Evolutionary conservation across 345 rosid species (phyloP), one percentile per base, ranked within the genome.

Genomic region (Lumnitzera racemosa): DNA sequence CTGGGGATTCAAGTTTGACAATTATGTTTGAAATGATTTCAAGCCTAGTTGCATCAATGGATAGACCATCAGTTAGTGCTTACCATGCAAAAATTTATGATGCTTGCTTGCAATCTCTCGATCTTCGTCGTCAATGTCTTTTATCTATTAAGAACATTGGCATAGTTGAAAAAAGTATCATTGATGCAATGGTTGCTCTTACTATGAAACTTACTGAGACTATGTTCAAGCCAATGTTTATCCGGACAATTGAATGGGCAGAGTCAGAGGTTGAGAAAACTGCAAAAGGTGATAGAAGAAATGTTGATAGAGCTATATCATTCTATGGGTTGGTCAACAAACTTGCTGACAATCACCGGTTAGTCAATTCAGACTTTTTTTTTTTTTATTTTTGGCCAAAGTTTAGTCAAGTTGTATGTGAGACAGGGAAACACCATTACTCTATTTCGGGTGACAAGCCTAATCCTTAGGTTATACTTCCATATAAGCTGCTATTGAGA

Each of bases 131-230:
- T 64, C 95, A 78, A 65, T 72, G 63, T 51, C 84, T 83, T 57
- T 71, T 61, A 47, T 76, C 96, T 52, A 63, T 94, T 66, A 70
- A 70, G 70, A 62, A 81, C 60, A 76, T 94, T 43, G 74, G 83
- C 74, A 77, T 63, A 2, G 91, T 89, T 1, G 99, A 94, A 67
- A 72, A 70, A 73, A 88, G 83, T 62, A 81, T 94, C n/a, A 72
- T 84, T 51, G 74, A 64, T 56, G 77, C 92, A 46, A 72, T 85
- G 55, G 58, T 83, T 62, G 59, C 84, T 25, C 78, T 94, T 70
- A 88, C 95, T 25, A 94, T 86, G 90, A 94, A 90, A 67, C 91
- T 94, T 56, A 94, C 97, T 0, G 99, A 94, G 78, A 80, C 79
- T 12, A 87, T 86, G 92, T 94, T 94, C 77, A 90, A 72, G 73